Base-by-base conservation (phyloP, 208 protist species). In the Leishmania gerbilli region DNA sequence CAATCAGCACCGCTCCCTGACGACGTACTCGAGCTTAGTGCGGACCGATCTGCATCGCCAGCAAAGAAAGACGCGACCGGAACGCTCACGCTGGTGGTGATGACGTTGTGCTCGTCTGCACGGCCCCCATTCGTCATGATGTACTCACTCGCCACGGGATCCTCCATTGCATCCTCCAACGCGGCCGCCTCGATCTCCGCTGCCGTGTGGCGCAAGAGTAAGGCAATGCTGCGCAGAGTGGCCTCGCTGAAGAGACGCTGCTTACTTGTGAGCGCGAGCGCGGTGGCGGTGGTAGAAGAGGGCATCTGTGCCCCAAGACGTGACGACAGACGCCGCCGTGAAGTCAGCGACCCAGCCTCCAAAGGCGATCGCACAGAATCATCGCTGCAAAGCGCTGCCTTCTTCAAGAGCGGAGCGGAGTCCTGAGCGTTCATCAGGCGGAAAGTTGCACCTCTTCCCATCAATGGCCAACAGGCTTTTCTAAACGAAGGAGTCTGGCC, bases 201-300 rank as follows among this genome's bases (percentile, higher is more conserved):
- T n/a, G 62, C 78, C 8, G 72, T 49, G 37, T 55, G 62, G 9
- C 72, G 74, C 56, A 86, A 64, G 13, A 86, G 58, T 6, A 51
- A 45, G 1, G 67, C 49, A 21, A 86, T 34, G 74, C 47, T 69
- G 67, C 72, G 82, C 67, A 86, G 45, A 2, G 72, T 60, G 21
- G 79, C 78, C 21, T 71, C 40, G 40, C 37, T 42, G 2, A 86
- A 27, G 2, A 51, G 2, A 34, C 82, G 82, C 49, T 86, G 77
- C 45, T 86, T 81, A 62, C 82, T 86, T 19, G 71, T 82, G 74
- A 86, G 74, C 21, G 82, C 58, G 8, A 86, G 60, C 1, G 81
- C 62, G 60, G 40, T 19, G 19, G 47, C 21, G 72, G 78, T 47
- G 37, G 62, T 27, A 11, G 71, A 34, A 13, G 49, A 53, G 21